Conservation (phyloP, 208 protist genomes). For the Leishmania tropica region DNA sequence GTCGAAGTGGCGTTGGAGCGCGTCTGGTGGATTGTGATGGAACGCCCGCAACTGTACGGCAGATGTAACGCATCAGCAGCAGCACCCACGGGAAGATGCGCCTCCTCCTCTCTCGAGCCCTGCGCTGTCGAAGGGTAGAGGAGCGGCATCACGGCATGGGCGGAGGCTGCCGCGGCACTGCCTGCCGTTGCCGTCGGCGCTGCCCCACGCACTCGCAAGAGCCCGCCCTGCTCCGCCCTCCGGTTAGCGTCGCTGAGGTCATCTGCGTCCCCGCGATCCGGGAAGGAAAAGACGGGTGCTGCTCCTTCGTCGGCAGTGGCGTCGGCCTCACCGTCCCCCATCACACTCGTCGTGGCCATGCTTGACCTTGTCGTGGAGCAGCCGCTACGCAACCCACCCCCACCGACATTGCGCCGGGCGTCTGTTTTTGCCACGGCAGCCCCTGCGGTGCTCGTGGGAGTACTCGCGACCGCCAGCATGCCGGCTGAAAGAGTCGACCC, state of each 20-base stretch:
- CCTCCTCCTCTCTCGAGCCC: background rate
- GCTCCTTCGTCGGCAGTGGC: conserved; percentile 1
- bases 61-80: background rate
- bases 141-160: background rate
- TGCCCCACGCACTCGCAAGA: background rate
- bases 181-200: background rate
- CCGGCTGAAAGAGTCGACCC: conserved; percentile 21
- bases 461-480: conserved; percentile 1
- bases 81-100: background rate
- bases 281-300: conserved; percentile 20
- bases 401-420: background rate
- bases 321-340: background rate
- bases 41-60: conserved; percentile 5
- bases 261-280: conserved; percentile 7
- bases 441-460: background rate
- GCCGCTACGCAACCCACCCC: conserved; percentile 16
- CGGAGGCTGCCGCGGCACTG: background rate
- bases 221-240: background rate
- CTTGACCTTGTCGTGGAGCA: conserved; percentile 21
- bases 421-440: background rate
- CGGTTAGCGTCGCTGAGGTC: background rate
- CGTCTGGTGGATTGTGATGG: conserved; percentile 50
- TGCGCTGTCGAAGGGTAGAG: background rate
- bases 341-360: background rate
- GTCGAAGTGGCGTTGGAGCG: conserved; percentile 77